A percentile compares a stretch with the other conserved stretches of the same genome.
phyloP scores from a whole-genome alignment of 306 rosid species.

The Pachyrhizus erosus region DNA sequence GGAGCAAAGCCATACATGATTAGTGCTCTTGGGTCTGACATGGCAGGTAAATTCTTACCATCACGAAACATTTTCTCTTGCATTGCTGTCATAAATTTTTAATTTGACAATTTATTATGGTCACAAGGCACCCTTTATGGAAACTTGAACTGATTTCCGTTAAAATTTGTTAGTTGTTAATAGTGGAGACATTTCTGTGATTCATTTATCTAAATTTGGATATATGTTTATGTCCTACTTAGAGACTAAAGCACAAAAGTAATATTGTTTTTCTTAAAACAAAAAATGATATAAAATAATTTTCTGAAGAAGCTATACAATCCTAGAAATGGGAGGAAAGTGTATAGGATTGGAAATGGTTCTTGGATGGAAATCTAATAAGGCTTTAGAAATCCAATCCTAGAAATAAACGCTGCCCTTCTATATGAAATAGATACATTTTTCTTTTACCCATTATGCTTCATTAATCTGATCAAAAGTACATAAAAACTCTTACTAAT shows the following conservation, averaged over 20 bases:
- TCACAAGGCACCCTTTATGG: background rate
- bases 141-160: background rate
- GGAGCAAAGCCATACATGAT: constrained; percentile 84
- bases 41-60: constrained; percentile 67
- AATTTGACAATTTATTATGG: constrained; percentile 7
- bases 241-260: background rate
- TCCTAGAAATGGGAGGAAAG: constrained; percentile 22
- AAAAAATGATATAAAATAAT: background rate
- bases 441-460: background rate
- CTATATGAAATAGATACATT: background rate
- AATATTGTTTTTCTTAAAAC: background rate
- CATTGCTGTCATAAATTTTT: background rate
- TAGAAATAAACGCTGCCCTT: background rate
- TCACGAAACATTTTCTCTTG: constrained; percentile 3
- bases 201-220: constrained; percentile 34
- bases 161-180: constrained; percentile 20
- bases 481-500: background rate
- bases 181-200: background rate
- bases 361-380: constrained; percentile 12
- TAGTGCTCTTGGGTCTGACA: constrained; percentile 82
- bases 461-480: constrained; percentile 1
- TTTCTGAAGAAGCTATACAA: constrained; percentile 18
- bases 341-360: constrained; percentile 11
- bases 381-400: background rate
- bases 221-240: background rate